phyloP scores from a whole-genome alignment of 78 protist species.

The Tieghemostelium lacteum region DNA sequence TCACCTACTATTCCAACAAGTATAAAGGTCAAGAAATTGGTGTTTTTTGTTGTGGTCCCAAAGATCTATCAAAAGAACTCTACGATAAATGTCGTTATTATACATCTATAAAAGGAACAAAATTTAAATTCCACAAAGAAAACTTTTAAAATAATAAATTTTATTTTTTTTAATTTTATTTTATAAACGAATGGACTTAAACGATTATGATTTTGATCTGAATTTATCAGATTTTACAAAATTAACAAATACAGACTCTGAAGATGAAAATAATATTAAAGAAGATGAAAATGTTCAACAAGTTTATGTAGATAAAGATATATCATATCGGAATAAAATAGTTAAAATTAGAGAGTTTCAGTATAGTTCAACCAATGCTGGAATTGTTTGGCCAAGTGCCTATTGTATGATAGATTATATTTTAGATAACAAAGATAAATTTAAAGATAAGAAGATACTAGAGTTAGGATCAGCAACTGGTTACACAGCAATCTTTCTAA shows the following conservation, averaged over 20 bases:
- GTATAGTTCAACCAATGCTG: slow-evolving; percentile 52
- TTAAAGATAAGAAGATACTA: slow-evolving; percentile 37
- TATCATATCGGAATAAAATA: background rate
- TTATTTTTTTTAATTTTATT: too few relatives aligned
- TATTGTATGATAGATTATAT: slow-evolving; percentile 23
- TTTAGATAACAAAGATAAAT: background rate
- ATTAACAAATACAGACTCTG: slow-evolving; percentile 66
- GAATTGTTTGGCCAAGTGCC: slow-evolving; percentile 55
- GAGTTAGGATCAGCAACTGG: slow-evolving; percentile 69
- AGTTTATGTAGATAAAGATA: slow-evolving; percentile 35
- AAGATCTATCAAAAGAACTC: slow-evolving; percentile 70
- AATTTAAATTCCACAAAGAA: slow-evolving; percentile 82
- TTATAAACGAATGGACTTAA: too few relatives aligned
- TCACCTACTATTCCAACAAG: slow-evolving; percentile 26
- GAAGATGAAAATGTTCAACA: background rate
- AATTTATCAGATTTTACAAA: slow-evolving; percentile 69
- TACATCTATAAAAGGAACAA: slow-evolving; percentile 7
- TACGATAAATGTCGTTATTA: slow-evolving; percentile 21
- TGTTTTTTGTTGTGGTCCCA: slow-evolving; percentile 86
- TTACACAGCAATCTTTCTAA: slow-evolving; percentile 30
- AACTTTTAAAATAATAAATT: too few relatives aligned
- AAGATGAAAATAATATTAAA: slow-evolving; percentile 19
- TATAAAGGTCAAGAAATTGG: slow-evolving; percentile 66
- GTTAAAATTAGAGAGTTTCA: slow-evolving; percentile 57
- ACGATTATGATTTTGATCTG: too few relatives aligned